phyloP scores from a whole-genome alignment of 2,329 filamentous ascomycete genomes.

The Lachnellula willkommii region DNA sequence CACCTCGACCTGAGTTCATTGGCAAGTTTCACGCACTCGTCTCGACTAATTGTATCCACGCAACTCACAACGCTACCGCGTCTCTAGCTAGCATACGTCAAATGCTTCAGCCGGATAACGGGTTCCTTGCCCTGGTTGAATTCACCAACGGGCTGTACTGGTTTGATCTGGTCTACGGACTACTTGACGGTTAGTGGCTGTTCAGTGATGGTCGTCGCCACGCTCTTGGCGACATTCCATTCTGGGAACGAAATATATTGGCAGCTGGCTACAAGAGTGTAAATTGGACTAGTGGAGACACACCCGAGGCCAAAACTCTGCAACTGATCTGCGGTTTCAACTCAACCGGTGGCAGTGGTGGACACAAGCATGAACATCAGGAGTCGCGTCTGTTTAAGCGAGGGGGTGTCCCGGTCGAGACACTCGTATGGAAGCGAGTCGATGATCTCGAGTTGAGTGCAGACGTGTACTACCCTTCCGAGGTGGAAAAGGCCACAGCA shows the following conservation, averaged over 20 bases:
- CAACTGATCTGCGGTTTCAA: background rate
- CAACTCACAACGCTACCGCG: slow-evolving; percentile 7
- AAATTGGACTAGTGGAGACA: background rate
- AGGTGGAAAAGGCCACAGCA: background rate
- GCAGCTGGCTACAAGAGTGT: slow-evolving; percentile 3
- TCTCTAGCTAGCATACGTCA: slow-evolving; percentile 6
- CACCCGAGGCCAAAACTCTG: background rate
- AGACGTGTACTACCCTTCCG: slow-evolving; percentile 31
- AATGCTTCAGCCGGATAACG: slow-evolving; percentile 6
- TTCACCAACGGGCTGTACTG: slow-evolving; percentile 18
- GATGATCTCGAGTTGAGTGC: slow-evolving; percentile 20
- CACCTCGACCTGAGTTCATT: slow-evolving; percentile 5
- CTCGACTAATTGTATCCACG: slow-evolving; percentile 19
- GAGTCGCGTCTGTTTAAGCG: slow-evolving; percentile 6
- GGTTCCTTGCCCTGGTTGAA: slow-evolving; percentile 15
- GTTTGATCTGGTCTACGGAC: slow-evolving; percentile 22
- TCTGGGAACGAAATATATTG: slow-evolving; percentile 11
- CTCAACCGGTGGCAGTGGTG: background rate
- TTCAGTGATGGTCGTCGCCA: slow-evolving; percentile 20
- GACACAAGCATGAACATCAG: background rate
- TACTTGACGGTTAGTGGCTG: background rate
- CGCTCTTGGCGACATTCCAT: slow-evolving; percentile 6
- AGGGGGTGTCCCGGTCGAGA: slow-evolving; percentile 41
- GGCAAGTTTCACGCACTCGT: slow-evolving; percentile 12
- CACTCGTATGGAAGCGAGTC: slow-evolving; percentile 33